phyloP scores from a whole-genome alignment of 805 yeast genomes.

The Yarrowia sp. region DNA sequence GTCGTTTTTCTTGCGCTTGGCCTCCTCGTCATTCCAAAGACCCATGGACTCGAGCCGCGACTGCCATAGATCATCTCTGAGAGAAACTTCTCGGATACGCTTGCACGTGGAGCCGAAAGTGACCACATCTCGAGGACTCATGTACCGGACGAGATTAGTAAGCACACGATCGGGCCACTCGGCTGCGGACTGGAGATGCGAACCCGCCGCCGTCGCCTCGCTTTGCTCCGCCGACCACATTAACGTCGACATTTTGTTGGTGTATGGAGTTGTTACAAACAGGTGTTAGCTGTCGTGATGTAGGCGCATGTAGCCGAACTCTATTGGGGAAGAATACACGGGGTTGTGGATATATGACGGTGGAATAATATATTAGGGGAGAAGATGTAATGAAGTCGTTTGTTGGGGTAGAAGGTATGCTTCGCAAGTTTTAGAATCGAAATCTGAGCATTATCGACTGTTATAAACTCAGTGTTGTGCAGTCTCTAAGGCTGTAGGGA shows the following conservation, averaged over 20 bases:
- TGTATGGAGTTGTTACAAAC: background rate
- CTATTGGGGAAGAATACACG: background rate
- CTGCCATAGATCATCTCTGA: slow-evolving; percentile 39
- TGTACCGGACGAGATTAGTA: background rate
- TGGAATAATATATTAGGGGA: background rate
- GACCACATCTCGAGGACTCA: background rate
- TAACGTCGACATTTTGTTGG: slow-evolving; percentile 14
- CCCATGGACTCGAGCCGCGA: slow-evolving; percentile 40
- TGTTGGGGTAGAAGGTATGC: no score
- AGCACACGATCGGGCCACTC: slow-evolving; percentile 24
- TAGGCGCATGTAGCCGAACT: background rate
- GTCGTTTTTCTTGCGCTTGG: background rate
- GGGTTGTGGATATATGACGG: background rate
- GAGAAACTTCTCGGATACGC: background rate
- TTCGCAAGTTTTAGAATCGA: no score
- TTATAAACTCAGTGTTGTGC: no score
- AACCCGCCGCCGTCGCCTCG: slow-evolving; percentile 5
- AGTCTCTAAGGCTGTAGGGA: no score
- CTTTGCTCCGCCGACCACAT: slow-evolving; percentile 25
- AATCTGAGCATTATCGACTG: background rate
- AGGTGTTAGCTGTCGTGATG: background rate
- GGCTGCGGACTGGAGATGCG: slow-evolving; percentile 4
- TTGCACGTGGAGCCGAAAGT: slow-evolving; percentile 4
- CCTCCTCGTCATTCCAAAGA: slow-evolving; percentile 28
- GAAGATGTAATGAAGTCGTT: no score